Conservation (phyloP, 2,329 filamentous ascomycete genomes). For the Ceratocystis smalleyi region DNA sequence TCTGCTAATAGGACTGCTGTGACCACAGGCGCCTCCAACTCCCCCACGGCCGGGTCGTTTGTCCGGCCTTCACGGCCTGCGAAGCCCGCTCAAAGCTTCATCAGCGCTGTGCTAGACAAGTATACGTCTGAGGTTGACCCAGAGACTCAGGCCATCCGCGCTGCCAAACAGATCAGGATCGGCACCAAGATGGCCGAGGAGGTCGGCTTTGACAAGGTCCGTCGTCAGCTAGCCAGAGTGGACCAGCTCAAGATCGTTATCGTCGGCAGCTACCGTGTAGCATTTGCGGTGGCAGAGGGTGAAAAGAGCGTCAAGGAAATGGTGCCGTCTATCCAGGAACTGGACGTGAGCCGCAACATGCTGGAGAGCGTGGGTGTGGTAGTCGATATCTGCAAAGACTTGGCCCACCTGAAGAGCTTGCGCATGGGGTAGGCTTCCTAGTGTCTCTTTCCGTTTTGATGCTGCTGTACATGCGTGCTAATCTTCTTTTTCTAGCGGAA, state of each 20-base stretch:
- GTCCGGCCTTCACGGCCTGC: constrained; percentile 58
- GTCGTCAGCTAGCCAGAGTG: constrained; percentile 60
- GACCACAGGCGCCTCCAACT: constrained; percentile 41
- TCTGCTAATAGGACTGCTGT: neutral
- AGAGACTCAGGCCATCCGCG: constrained; percentile 17
- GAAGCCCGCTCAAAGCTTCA: constrained; percentile 55
- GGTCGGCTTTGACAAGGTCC: constrained; percentile 88
- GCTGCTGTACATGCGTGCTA: neutral
- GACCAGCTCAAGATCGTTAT: constrained; percentile 66
- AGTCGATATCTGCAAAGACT: constrained; percentile 51
- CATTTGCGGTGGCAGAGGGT: constrained; percentile 23
- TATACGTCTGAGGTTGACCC: constrained; percentile 49
- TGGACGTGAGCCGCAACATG: constrained; percentile 76
- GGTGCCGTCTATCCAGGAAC: constrained; percentile 55
- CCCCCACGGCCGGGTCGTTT: constrained; percentile 67
- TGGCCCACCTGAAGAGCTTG: constrained; percentile 50
- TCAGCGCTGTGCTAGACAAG: constrained; percentile 67
- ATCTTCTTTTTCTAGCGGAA: constrained; percentile 40
- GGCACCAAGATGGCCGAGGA: constrained; percentile 81
- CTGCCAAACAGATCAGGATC: constrained; percentile 40
- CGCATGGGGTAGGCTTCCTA: constrained; percentile 10
- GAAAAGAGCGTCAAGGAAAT: constrained; percentile 31
- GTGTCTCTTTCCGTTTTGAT: neutral
- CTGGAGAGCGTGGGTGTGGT: constrained; percentile 54
- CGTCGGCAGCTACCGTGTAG: constrained; percentile 59